Base-by-base conservation (phyloP, 2,329 filamentous ascomycete genomes). In the Biscogniauxia marginata region DNA sequence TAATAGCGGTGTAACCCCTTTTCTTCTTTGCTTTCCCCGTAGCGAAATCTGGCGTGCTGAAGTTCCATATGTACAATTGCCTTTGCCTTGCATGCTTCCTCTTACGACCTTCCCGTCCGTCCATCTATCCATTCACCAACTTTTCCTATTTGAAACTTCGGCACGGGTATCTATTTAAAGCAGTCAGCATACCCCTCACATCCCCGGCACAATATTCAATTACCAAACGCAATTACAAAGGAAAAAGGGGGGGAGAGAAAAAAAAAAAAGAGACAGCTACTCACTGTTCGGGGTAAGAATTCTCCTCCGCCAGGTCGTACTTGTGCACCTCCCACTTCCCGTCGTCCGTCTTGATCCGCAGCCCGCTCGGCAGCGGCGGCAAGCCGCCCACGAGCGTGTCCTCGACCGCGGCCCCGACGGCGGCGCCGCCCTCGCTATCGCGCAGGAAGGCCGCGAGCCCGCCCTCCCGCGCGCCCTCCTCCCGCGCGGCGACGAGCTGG, bases 331-430 rank as follows among this genome's bases (percentile, higher is more conserved):
- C 80, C 77, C 85, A 84, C 59, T 79, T 71, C 46, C 81, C 69
- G 46, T 68, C 80, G 47, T 73, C 76, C 48, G 74, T 73, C 63
- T 74, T 73, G 56, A 80, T 66, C 64, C 78, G 84, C 73, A 86
- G 76, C n/a, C 90, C 87, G 67, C 86, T 86, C 16, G 93, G 95
- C 68, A 89, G 76, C n/a, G 95, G 95, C 55, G 95, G 95, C 74
- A 99, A 74, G 1, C 93, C 93, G 67, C 88, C 81, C 46, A 88
- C 81, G 51, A 90, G 86, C 61, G 97, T 73, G 55, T 93, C 84
- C 63, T 76, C 72, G 30, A 71, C 73, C 2, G 70, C 68, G 30
- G 67, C 70, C 54, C 75, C 77, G 16, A 77, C 66, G 20, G 63
- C 30, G 21, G 11, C n/a, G 13, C n/a, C 22, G 47, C 56, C n/a